Evolutionary conservation across 305 asterid species (phyloP), one percentile per base, ranked within the genome.

Genomic region (Fraxinus angustifolia): DNA sequence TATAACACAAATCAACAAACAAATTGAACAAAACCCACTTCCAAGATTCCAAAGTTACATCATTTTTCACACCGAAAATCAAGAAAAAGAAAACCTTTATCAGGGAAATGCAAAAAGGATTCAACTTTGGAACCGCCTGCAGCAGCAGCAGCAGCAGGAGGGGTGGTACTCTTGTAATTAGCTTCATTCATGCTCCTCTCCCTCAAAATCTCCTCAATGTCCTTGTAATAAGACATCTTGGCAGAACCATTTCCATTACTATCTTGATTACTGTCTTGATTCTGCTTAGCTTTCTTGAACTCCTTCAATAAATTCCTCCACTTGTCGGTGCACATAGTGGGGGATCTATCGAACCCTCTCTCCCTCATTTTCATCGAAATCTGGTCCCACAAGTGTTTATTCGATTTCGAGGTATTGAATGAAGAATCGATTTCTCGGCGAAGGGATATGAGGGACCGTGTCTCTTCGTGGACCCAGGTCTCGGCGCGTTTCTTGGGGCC

Each of bases 291-390:
- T 79, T 90, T 92, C 88, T 92, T 92, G 82, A 85, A 91, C 80
- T 92, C 97, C 88, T 91, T 92, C 82, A 92, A 35, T 87, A 92
- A 82, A 86, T 92, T 92, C 88, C 95, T 88, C 97, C 97, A 92
- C 80, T 93, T 91, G 56, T 95, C 99, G 1, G 99, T 95, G 11
- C 99, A 95, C 98, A 95, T 95, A 6, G 97, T 91, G 1, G 99
- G 96, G 3, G 98, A 93, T 48, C 99, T 83, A 76, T 95, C 99
- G 35, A 95, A 95, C 40, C 99, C 99, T 74, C 93, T 95, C 16
- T 90, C 96, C 86, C 92, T 95, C 98, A 95, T 95, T 82, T 93
- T 95, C 85, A 85, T 8, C 8, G 99, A 94, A 23, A 95, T 95
- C 83, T 86, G 91, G 7, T 93, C 99, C 99, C 99, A 95, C 88